Conservation (phyloP, 805 yeast genomes). For the Pichia sporocuriosa region DNA sequence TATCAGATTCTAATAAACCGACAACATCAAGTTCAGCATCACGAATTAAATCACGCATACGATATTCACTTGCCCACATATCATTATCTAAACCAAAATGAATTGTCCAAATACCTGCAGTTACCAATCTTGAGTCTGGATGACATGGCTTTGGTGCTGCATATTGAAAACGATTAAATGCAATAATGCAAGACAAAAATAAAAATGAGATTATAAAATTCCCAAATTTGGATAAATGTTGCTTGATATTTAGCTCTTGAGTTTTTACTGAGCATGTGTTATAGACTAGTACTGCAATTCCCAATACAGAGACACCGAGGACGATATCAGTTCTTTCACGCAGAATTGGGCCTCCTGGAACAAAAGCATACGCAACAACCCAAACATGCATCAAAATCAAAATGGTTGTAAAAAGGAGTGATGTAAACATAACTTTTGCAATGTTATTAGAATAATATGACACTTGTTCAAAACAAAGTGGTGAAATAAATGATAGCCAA, state of each 20-base stretch:
- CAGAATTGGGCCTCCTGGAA: slow-evolving; percentile 83
- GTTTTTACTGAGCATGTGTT: slow-evolving; percentile 14
- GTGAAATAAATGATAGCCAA: slow-evolving; percentile 57
- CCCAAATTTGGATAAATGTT: slow-evolving; percentile 15
- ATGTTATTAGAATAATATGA: slow-evolving; percentile 37
- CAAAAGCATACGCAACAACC: slow-evolving; percentile 98
- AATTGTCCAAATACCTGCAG: slow-evolving; percentile 97
- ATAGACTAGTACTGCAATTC: slow-evolving; percentile 45
- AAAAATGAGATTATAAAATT: slow-evolving; percentile 31
- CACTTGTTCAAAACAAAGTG: slow-evolving; percentile 49
- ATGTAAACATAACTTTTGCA: slow-evolving; percentile 44
- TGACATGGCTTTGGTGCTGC: slow-evolving; percentile 61
- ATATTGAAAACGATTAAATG: slow-evolving; percentile 51
- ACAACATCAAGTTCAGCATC: slow-evolving; percentile 89
- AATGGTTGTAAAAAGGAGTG: slow-evolving; percentile 44
- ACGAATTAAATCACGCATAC: slow-evolving; percentile 76
- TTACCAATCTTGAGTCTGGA: slow-evolving; percentile 63
- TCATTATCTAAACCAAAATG: slow-evolving; percentile 97
- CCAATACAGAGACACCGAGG: slow-evolving; percentile 45
- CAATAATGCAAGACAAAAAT: slow-evolving; percentile 43
- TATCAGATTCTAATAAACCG: slow-evolving; percentile 88
- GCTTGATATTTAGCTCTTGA: slow-evolving; percentile 1
- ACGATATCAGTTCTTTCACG: slow-evolving; percentile 86
- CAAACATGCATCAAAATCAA: slow-evolving; percentile 81
- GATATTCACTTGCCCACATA: slow-evolving; percentile 93